Evolutionary conservation across 2,329 filamentous ascomycete genomes (phyloP).

Genomic region (Phialophora tarda): DNA sequence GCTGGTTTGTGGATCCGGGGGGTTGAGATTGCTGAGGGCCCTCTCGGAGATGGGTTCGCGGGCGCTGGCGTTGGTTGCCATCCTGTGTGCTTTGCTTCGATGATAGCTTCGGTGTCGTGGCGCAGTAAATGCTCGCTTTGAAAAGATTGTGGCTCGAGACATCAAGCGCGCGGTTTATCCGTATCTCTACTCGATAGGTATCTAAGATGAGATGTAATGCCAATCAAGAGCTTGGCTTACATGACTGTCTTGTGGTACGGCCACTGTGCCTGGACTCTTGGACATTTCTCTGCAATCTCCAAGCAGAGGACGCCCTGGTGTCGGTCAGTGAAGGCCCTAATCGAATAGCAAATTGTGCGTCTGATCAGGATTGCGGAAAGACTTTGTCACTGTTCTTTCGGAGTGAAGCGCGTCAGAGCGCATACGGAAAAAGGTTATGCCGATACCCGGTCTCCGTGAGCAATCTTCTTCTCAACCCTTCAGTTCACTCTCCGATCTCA

Average conservation of each 20-base stretch:
- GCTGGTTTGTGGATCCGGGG: neutral
- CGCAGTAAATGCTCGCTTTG: neutral
- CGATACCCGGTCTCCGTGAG: no score
- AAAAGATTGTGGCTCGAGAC: neutral
- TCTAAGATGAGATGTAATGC: neutral
- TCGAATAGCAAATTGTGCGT: neutral
- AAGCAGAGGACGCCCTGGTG: neutral
- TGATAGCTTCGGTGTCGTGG: neutral
- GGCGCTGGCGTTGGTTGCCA: neutral
- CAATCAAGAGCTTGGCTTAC: neutral
- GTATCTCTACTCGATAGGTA: neutral
- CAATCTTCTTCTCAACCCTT: neutral
- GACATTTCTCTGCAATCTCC: neutral
- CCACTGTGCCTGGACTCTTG: neutral
- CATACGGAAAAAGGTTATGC: neutral
- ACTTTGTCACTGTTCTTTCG: neutral
- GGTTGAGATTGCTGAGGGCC: conserved; percentile 26
- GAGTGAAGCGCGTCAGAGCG: neutral
- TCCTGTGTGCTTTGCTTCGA: neutral
- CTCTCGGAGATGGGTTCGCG: conserved; percentile 22
- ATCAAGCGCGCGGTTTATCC: neutral
- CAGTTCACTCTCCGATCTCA: neutral
- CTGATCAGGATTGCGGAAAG: neutral
- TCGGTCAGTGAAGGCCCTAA: neutral
- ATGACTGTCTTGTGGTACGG: neutral